Base-by-base conservation (phyloP, 2,329 filamentous ascomycete genomes). In the Zymoseptoria pseudotritici region DNA sequence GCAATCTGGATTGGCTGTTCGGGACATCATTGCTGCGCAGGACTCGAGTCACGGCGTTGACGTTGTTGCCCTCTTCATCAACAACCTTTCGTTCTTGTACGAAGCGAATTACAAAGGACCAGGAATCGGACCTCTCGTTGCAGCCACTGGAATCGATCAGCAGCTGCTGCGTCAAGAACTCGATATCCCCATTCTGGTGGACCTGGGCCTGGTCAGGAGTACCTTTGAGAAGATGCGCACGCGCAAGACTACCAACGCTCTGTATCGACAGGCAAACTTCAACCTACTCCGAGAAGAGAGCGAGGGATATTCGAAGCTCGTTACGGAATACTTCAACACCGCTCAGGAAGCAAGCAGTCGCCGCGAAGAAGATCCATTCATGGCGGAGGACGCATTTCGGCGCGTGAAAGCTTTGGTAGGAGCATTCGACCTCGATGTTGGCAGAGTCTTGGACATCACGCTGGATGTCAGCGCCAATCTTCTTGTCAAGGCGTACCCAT, bases 181-280 rank as follows among this genome's bases (percentile, higher is more conserved):
- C n/a, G 94, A 99, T 66, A 85, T 86, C 5, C 81, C 86, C 19
- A 77, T 95, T 8, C 79, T 97, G 10, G 84, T 89, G 68, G 82
- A 87, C 26, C 78, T 97, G 13, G 88, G 89, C 9, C 80, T 99
- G 51, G 90, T 96, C 54, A 85, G 91, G 55, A 85, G 88, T n/a
- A 93, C 87, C 5, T 99, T 97, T 73, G 80, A 83, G 59, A 87
- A 87, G 66, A 85, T 94, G 71, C 88, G 88, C 17, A 91, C 96
- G 65, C 87, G 93, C 58, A 91, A 95, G 70, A 89, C 92, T 54
- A 99, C 94, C 7, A 96, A 97, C 68, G 81, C 94, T 4, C 82
- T 99, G 0, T 99, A 99, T 74, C 88, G 92, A 61, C 94, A 97
- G 75, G 91, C 93, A 13, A 97, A 96, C 74, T 97, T 96, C 79